Conservation (phyloP, 2,329 filamentous ascomycete species). For the Penicillium expansum region DNA sequence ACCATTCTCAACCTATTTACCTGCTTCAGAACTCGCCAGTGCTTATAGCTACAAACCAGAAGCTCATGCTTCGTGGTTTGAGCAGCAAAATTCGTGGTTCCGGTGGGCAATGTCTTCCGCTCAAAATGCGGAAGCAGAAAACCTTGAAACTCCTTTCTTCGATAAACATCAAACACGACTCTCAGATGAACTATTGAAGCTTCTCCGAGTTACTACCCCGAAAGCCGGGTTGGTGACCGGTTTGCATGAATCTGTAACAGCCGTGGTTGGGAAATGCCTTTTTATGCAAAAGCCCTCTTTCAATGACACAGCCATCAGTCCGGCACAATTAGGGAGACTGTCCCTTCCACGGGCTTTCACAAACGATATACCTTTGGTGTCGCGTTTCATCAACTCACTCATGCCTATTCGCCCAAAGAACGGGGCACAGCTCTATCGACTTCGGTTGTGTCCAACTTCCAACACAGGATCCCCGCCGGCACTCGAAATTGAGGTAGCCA, state of each 20-base stretch:
- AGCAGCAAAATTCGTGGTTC: conserved; percentile 37
- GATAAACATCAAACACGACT: conserved; percentile 31
- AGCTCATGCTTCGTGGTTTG: conserved; percentile 29
- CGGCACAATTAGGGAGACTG: conserved; percentile 31
- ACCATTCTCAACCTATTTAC: conserved; percentile 38
- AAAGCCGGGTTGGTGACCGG: neutral
- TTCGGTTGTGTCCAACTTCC: conserved; percentile 36
- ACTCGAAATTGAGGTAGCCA: conserved; percentile 34
- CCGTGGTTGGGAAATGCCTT: conserved; percentile 40
- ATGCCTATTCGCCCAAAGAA: conserved; percentile 14
- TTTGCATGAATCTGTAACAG: conserved; percentile 36
- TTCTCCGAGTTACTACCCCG: conserved; percentile 23
- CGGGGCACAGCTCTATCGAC: conserved; percentile 22
- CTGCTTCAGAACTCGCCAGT: conserved; percentile 27
- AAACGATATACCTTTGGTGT: conserved; percentile 34
- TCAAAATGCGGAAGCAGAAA: conserved; percentile 19
- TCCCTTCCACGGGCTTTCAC: conserved; percentile 34
- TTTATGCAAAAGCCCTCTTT: conserved; percentile 30
- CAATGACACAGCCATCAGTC: conserved; percentile 24
- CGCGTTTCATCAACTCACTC: conserved; percentile 33
- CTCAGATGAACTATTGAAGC: conserved; percentile 33
- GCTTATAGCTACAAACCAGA: conserved; percentile 27
- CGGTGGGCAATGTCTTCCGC: conserved; percentile 36
- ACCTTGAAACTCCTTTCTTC: conserved; percentile 26
- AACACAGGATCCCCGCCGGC: conserved; percentile 27